phyloP scores from a whole-genome alignment of 495 filamentous ascomycete genomes.

The Aspergillus sparsus region DNA sequence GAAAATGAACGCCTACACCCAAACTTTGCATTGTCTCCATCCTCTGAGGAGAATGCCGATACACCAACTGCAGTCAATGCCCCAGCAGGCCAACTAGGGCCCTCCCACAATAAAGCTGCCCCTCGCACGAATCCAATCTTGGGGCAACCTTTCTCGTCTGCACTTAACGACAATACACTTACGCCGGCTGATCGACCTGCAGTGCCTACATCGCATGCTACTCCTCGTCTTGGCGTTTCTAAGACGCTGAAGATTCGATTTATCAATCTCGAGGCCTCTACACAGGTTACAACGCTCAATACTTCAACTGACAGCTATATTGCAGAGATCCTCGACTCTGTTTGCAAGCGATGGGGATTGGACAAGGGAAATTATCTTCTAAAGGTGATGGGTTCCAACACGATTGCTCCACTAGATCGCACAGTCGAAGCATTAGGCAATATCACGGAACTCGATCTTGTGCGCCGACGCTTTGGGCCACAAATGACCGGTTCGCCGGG shows the following conservation, averaged over 20 bases:
- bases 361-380: slow-evolving; percentile 89
- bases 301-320: slow-evolving; percentile 93
- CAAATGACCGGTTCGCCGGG: slow-evolving; percentile 78
- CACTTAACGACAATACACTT: slow-evolving; percentile 55
- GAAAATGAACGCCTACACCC: slow-evolving; percentile 79
- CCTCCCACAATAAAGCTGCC: slow-evolving; percentile 29
- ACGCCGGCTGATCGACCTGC: slow-evolving; percentile 66
- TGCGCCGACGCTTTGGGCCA: slow-evolving; percentile 81
- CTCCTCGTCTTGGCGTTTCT: slow-evolving; percentile 71
- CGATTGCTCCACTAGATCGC: slow-evolving; percentile 80
- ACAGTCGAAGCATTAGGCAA: slow-evolving; percentile 87
- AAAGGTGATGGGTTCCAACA: slow-evolving; percentile 81
- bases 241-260: slow-evolving; percentile 87
- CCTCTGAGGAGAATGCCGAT: slow-evolving; percentile 42
- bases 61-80: slow-evolving; percentile 45
- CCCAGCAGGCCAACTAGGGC: slow-evolving; percentile 35
- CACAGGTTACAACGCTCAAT: slow-evolving; percentile 67
- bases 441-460: slow-evolving; percentile 80
- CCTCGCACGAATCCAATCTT: slow-evolving; percentile 61
- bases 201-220: slow-evolving; percentile 56
- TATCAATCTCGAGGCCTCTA: slow-evolving; percentile 65
- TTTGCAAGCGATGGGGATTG: slow-evolving; percentile 83
- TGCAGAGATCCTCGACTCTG: slow-evolving; percentile 86
- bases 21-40: slow-evolving; percentile 60
- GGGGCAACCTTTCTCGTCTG: slow-evolving; percentile 50